phyloP scores from a whole-genome alignment of 2,329 filamentous ascomycete species.

The Alternaria atra region DNA sequence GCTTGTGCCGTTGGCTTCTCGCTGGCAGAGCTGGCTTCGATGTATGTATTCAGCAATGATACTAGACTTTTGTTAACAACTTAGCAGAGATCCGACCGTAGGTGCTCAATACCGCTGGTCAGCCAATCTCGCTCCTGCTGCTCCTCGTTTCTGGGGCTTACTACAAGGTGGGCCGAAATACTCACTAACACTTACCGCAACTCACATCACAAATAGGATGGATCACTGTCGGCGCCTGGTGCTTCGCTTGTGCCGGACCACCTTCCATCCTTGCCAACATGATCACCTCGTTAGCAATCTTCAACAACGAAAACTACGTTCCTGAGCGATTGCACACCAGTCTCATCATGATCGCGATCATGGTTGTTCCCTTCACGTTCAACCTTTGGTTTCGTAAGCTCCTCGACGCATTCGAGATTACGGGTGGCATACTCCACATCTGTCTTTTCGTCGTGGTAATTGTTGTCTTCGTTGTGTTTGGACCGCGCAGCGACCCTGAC shows the following conservation, averaged over 20 bases:
- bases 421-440: constrained; percentile 58
- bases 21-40: constrained; percentile 43
- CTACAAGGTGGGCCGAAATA: constrained; percentile 33
- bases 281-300: constrained; percentile 38
- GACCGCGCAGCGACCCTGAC: constrained; percentile 48
- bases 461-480: constrained; percentile 55
- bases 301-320: constrained; percentile 52
- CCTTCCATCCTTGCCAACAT: constrained; percentile 38
- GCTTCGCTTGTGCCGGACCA: constrained; percentile 38
- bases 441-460: constrained; percentile 60
- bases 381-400: constrained; percentile 58
- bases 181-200: neutral
- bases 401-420: constrained; percentile 57
- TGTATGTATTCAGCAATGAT: constrained; percentile 24
- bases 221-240: constrained; percentile 53
- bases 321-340: constrained; percentile 59
- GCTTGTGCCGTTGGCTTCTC: constrained; percentile 45
- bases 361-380: constrained; percentile 49
- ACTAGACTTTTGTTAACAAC: neutral
- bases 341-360: constrained; percentile 57
- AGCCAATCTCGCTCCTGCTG: constrained; percentile 36
- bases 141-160: constrained; percentile 38
- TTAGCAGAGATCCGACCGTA: constrained; percentile 40
- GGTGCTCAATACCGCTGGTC: constrained; percentile 48
- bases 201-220: constrained; percentile 52